Evolutionary conservation across 2,329 filamentous ascomycete genomes (phyloP).

Genomic region (Aureobasidium melanogenum): DNA sequence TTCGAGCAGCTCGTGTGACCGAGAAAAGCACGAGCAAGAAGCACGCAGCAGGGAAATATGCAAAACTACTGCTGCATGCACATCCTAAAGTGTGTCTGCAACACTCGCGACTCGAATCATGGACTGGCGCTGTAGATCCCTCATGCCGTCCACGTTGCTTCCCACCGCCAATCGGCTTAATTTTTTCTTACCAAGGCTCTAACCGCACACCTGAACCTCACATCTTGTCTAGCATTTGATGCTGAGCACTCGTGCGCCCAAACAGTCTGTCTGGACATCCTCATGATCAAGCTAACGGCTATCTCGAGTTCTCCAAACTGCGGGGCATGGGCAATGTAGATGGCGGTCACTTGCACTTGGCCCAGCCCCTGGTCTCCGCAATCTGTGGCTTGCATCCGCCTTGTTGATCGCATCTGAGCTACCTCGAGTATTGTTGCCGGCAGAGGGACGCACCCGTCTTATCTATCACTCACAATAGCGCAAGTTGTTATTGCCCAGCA

Average conservation of each 20-base stretch:
- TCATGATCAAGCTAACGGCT: not conserved
- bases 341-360: no score
- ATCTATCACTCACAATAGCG: not conserved
- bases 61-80: conserved; percentile 1
- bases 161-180: not conserved
- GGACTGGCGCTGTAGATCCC: conserved; percentile 8
- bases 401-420: not conserved
- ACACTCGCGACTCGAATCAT: not conserved
- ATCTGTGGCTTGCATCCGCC: not conserved
- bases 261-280: not conserved
- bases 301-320: not conserved
- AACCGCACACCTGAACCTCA: not conserved
- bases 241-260: not conserved
- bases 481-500: conserved; percentile 1
- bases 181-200: not conserved
- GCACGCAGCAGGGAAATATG: not conserved
- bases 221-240: not conserved
- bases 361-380: conserved; percentile 2
- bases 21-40: not conserved
- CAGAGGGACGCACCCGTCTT: not conserved
- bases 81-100: not conserved
- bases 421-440: not conserved
- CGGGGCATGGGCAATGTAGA: conserved; percentile 1
- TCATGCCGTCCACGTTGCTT: conserved; percentile 1
- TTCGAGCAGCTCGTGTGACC: conserved; percentile 4